Conservation (phyloP, 2,329 filamentous ascomycete genomes). For the Thelonectria discophora region DNA sequence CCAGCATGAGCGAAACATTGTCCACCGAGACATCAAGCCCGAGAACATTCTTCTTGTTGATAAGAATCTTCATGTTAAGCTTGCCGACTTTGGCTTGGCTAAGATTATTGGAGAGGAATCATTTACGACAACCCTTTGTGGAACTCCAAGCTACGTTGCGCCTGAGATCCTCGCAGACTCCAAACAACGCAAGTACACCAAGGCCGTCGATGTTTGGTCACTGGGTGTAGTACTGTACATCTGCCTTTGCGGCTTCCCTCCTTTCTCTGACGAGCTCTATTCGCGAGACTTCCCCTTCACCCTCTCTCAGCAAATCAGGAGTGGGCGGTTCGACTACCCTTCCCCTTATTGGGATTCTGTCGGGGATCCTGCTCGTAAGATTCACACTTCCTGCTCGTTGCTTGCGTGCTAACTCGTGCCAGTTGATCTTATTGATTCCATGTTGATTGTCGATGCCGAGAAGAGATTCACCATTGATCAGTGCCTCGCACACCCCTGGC, state of each 20-base stretch:
- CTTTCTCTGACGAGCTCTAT: conserved; percentile 94
- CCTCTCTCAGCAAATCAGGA: conserved; percentile 90
- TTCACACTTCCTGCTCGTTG: neutral
- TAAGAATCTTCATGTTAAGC: conserved; percentile 84
- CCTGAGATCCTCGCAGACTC: conserved; percentile 91
- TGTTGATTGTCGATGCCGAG: conserved; percentile 89
- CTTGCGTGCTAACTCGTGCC: conserved; percentile 4
- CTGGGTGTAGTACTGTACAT: conserved; percentile 98
- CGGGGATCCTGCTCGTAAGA: conserved; percentile 73
- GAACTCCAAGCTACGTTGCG: conserved; percentile 96
- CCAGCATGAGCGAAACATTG: conserved; percentile 95
- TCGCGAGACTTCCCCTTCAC: conserved; percentile 83
- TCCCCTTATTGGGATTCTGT: conserved; percentile 83
- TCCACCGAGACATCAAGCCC: conserved; percentile 97
- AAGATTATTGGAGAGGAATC: conserved; percentile 99
- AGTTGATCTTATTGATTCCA: conserved; percentile 91
- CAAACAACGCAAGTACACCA: conserved; percentile 86
- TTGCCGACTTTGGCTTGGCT: conserved; percentile 95
- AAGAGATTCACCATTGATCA: conserved; percentile 88
- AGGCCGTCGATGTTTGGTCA: conserved; percentile 96
- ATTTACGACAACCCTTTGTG: conserved; percentile 94
- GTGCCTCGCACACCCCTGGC: conserved; percentile 92
- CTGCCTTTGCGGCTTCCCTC: conserved; percentile 94
- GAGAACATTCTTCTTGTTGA: conserved; percentile 94
- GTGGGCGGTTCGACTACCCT: conserved; percentile 90